These are phyloP conservation scores for Torulaspora indica DNA, from an alignment of 805 yeast species.

Conservation along the genomic window DNA sequence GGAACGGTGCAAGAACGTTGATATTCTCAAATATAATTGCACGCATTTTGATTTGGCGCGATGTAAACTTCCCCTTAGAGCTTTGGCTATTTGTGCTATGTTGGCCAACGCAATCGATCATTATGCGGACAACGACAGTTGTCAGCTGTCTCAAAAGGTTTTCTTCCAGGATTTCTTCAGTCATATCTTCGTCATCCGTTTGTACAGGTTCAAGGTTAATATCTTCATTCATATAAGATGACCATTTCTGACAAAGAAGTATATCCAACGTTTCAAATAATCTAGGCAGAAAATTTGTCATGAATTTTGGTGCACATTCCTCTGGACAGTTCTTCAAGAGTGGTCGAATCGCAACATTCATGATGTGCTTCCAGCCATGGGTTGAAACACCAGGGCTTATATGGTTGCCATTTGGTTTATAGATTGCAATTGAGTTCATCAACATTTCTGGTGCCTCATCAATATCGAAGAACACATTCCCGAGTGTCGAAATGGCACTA, in stretches of 20 bases:
- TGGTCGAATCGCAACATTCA: conserved; percentile 80
- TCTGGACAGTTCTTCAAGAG: conserved; percentile 86
- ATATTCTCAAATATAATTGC: conserved; percentile 59
- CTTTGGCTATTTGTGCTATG: conserved; percentile 44
- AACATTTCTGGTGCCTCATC: conserved; percentile 72
- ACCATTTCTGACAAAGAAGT: conserved; percentile 74
- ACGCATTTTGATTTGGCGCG: conserved; percentile 63
- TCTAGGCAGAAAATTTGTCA: conserved; percentile 73
- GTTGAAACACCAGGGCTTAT: conserved; percentile 72
- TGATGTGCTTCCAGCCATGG: conserved; percentile 97
- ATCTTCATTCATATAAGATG: conserved; percentile 39
- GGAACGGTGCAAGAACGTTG: conserved; percentile 68
- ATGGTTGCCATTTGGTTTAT: conserved; percentile 49
- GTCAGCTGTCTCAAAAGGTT: conserved; percentile 89
- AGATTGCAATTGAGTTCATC: conserved; percentile 77
- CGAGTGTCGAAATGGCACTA: conserved; percentile 84
- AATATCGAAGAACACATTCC: conserved; percentile 80
- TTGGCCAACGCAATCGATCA: conserved; percentile 87
- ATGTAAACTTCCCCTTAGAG: conserved; percentile 37
- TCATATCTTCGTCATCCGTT: conserved; percentile 72
- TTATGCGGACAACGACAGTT: conserved; percentile 79
- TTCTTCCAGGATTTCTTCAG: conserved; percentile 98
- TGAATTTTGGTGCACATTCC: conserved; percentile 58
- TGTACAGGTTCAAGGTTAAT: conserved; percentile 46
- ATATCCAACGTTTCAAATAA: conserved; percentile 68